A percentile compares a stretch with the other conserved stretches of the same genome.
These are phyloP conservation scores for Curvularia spicifera DNA, from an alignment of 2,329 filamentous ascomycete genomes.

Conservation along the genomic window DNA sequence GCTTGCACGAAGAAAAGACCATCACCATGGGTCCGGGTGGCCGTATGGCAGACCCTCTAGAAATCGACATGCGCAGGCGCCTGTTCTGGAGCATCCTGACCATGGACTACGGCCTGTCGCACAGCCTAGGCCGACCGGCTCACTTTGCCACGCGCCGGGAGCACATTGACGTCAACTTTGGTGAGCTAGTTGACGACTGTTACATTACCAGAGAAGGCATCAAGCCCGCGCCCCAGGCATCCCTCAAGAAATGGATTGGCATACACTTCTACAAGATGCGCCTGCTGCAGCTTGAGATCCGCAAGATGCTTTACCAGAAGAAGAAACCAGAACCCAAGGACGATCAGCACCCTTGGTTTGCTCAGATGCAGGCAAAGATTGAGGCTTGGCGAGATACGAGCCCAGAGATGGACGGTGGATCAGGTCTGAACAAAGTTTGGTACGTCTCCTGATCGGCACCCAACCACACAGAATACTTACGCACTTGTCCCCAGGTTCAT, in stretches of 20 bases:
- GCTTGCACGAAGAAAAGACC: slow-evolving; percentile 86
- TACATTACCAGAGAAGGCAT: slow-evolving; percentile 82
- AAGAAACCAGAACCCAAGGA: slow-evolving; percentile 77
- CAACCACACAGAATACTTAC: background rate
- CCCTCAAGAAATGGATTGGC: slow-evolving; percentile 83
- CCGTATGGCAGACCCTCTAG: slow-evolving; percentile 69
- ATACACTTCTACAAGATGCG: slow-evolving; percentile 96
- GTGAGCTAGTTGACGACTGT: slow-evolving; percentile 79
- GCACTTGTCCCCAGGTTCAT: slow-evolving; percentile 59
- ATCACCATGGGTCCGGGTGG: slow-evolving; percentile 70
- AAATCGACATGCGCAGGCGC: slow-evolving; percentile 87
- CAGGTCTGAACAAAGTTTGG: slow-evolving; percentile 80
- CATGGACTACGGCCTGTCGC: slow-evolving; percentile 87
- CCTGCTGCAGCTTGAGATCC: slow-evolving; percentile 84
- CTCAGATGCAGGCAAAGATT: slow-evolving; percentile 77
- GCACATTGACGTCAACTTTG: slow-evolving; percentile 84
- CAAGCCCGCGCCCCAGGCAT: slow-evolving; percentile 69
- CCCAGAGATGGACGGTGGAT: slow-evolving; percentile 72
- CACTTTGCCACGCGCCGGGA: slow-evolving; percentile 84
- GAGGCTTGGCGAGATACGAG: slow-evolving; percentile 78
- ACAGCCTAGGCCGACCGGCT: slow-evolving; percentile 85
- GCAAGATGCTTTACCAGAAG: slow-evolving; percentile 83
- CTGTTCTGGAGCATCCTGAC: slow-evolving; percentile 86
- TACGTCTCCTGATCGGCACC: slow-evolving; percentile 54
- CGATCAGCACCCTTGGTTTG: slow-evolving; percentile 87